Percentiles rank a stretch among this genome's conserved stretches.
These are phyloP conservation scores for Epithemia pelagica DNA, from an alignment of 108 stramenopile genomes.

Conservation along the genomic window DNA sequence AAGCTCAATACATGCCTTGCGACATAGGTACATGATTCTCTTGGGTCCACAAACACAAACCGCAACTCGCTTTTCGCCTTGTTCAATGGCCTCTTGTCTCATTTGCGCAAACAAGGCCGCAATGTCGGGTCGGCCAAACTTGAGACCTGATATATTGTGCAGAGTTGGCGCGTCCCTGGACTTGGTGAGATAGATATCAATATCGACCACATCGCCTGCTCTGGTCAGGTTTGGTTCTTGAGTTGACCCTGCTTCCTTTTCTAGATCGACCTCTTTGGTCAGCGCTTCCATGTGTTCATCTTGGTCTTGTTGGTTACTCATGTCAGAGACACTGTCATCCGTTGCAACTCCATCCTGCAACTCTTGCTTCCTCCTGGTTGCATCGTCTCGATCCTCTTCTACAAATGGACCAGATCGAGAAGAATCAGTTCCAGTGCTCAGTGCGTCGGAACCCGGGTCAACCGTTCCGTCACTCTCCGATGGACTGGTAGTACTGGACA, in stretches of 20 bases:
- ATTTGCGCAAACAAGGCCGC: slow-evolving; percentile 20
- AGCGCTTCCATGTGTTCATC: no score
- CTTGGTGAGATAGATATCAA: slow-evolving; percentile 24
- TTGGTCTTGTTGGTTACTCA: no score
- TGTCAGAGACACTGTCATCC: no score
- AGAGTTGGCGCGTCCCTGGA: neutral
- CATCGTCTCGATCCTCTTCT: no score
- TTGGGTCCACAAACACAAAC: slow-evolving; percentile 43
- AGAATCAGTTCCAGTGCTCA: no score
- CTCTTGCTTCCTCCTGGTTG: no score
- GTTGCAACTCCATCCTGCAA: no score
- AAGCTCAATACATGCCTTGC: slow-evolving; percentile 18
- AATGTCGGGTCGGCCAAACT: slow-evolving; percentile 30
- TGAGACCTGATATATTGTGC: neutral
- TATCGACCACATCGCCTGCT: slow-evolving; percentile 12
- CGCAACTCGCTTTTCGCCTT: slow-evolving; percentile 27
- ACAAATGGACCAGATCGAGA: no score
- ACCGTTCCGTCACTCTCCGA: no score
- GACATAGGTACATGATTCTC: slow-evolving; percentile 10
- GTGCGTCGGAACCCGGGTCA: no score
- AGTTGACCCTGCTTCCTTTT: neutral
- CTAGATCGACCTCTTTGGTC: no score
- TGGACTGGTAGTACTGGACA: no score
- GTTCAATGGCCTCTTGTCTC: slow-evolving; percentile 21
- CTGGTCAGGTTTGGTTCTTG: neutral